phyloP scores from a whole-genome alignment of 2,329 filamentous ascomycete species.

The Fusarium annulatum region DNA sequence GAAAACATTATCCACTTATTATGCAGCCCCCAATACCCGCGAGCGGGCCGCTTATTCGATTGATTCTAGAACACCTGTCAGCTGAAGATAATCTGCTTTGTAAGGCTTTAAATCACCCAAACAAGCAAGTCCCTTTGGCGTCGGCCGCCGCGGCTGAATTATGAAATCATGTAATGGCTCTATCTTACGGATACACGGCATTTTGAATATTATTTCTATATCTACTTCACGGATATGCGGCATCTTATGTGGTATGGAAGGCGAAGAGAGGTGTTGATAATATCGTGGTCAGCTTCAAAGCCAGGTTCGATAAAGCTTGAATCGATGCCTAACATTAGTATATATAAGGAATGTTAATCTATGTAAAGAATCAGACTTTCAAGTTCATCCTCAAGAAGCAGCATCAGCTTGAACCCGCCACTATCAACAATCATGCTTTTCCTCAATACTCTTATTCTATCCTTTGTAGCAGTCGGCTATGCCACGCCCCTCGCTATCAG shows the following conservation, averaged over 20 bases:
- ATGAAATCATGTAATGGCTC: background rate
- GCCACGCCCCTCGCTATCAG: background rate
- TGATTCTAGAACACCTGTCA: background rate
- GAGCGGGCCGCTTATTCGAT: background rate
- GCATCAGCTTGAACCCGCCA: rapidly evolving
- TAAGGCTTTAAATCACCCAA: background rate
- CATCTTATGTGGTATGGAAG: too few relatives aligned
- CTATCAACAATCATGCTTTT: background rate
- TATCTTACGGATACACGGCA: background rate
- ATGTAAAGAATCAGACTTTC: background rate
- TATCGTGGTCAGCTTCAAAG: too few relatives aligned
- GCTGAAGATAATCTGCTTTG: background rate
- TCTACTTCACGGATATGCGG: too few relatives aligned
- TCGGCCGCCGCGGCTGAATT: background rate
- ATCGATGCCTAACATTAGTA: too few relatives aligned
- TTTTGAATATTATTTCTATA: too few relatives aligned
- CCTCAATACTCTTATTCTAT: background rate
- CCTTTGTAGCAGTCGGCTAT: background rate
- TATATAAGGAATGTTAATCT: too few relatives aligned
- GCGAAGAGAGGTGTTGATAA: too few relatives aligned
- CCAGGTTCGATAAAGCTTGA: too few relatives aligned
- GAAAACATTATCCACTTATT: background rate
- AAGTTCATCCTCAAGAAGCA: background rate
- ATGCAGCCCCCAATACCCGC: background rate
- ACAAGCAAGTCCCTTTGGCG: rapidly evolving